phyloP scores from a whole-genome alignment of 2,329 filamentous ascomycete genomes.

The Magnaporthales sp. region DNA sequence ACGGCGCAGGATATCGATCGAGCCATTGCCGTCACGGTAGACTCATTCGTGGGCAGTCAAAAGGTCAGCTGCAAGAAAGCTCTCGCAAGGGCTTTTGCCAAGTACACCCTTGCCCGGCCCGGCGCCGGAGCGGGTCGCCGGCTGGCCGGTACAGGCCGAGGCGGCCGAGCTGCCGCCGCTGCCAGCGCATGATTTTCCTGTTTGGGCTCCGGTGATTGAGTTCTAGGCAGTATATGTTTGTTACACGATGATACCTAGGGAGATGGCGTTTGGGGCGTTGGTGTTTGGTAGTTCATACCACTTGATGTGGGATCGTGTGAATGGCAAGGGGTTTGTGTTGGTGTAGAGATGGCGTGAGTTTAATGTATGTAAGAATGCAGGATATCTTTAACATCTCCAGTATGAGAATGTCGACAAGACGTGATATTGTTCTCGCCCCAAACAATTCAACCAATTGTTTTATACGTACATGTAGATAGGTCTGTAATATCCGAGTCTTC shows the following conservation, averaged over 20 bases:
- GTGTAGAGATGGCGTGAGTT: neutral
- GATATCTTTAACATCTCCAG: neutral
- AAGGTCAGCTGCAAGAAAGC: slow-evolving; percentile 98
- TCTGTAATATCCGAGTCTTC: neutral
- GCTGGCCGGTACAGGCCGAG: slow-evolving; percentile 8
- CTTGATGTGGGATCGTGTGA: neutral
- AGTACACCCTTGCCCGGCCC: slow-evolving; percentile 63
- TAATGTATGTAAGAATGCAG: neutral
- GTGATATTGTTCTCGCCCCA: neutral
- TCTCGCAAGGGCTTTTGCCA: slow-evolving; percentile 86
- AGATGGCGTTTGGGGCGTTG: neutral
- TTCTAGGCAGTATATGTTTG: slow-evolving; percentile 3
- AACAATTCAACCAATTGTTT: neutral
- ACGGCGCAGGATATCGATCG: slow-evolving; percentile 86
- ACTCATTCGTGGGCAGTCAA: slow-evolving; percentile 91
- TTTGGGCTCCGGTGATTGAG: neutral
- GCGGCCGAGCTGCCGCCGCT: slow-evolving; percentile 2
- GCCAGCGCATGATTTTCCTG: slow-evolving; percentile 5
- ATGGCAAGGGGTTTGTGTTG: neutral
- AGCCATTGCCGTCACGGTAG: slow-evolving; percentile 91
- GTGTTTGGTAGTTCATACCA: neutral
- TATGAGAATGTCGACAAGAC: too few relatives aligned
- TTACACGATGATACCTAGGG: neutral
- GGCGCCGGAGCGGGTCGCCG: slow-evolving; percentile 22
- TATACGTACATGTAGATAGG: neutral